Conservation (phyloP, 164 flowering plant species). For the Stephania yunnanensis region DNA sequence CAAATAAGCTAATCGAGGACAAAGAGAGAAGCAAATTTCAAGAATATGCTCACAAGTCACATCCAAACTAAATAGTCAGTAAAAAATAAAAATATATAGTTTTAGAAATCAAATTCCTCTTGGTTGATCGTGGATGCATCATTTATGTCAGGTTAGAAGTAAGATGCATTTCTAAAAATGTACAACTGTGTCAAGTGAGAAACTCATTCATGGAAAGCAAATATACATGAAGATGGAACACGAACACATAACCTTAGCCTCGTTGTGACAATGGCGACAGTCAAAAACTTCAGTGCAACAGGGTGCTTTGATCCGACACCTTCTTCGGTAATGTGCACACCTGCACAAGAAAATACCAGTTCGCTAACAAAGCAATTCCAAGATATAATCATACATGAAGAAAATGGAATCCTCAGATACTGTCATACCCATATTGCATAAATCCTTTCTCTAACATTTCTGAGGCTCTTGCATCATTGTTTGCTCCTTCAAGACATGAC, state of each 20-base stretch:
- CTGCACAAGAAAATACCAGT: constrained; percentile 28
- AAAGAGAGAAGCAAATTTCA: no score
- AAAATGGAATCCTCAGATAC: neutral
- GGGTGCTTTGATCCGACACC: constrained; percentile 84
- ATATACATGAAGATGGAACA: neutral
- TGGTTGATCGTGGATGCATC: neutral
- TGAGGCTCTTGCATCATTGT: constrained; percentile 7
- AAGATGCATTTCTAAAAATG: neutral
- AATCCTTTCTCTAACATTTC: constrained; percentile 45
- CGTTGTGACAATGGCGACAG: constrained; percentile 88
- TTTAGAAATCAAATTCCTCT: neutral
- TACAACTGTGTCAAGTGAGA: neutral
- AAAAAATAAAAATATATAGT: no score
- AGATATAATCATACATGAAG: neutral
- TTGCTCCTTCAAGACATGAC: constrained; percentile 15
- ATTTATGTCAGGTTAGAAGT: neutral
- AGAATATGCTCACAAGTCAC: no score
- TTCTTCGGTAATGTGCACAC: constrained; percentile 65
- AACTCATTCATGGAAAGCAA: neutral
- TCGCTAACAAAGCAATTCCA: neutral
- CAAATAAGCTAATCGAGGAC: no score
- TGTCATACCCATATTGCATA: constrained; percentile 66
- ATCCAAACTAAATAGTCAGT: neutral
- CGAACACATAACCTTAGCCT: constrained; percentile 46
- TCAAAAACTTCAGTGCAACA: constrained; percentile 85